These are phyloP conservation scores for Fusarium longipes DNA, from an alignment of 2,329 filamentous ascomycete genomes.

Conservation along the genomic window DNA sequence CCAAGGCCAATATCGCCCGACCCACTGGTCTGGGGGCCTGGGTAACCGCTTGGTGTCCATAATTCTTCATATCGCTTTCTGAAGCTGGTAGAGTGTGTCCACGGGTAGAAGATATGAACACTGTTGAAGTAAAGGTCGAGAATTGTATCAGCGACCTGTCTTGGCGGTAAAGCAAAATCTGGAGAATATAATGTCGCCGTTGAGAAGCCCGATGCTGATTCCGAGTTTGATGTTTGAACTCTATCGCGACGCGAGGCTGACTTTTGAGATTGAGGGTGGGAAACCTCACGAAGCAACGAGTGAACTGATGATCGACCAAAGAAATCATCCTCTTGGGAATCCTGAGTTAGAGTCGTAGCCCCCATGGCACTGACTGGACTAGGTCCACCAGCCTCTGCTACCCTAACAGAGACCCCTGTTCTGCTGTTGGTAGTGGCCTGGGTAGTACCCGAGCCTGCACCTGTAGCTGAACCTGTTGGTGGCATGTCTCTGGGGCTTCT, in stretches of 20 bases:
- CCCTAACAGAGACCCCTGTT: neutral
- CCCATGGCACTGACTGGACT: conserved; percentile 21
- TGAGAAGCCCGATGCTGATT: neutral
- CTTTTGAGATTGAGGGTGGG: neutral
- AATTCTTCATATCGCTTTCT: neutral
- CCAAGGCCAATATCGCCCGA: neutral
- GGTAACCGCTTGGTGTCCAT: neutral
- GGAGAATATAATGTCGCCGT: neutral
- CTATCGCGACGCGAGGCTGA: neutral
- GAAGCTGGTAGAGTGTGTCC: conserved; percentile 2
- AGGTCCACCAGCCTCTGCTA: neutral
- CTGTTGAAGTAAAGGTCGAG: neutral
- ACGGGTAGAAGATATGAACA: conserved; percentile 5
- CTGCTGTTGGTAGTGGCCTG: neutral
- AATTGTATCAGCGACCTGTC: neutral
- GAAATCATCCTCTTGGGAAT: neutral
- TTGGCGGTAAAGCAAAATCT: neutral
- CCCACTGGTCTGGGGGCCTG: neutral
- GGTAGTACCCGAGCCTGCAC: neutral
- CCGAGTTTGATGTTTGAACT: neutral
- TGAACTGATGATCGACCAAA: conserved; percentile 3
- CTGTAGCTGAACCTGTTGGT: neutral
- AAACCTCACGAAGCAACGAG: conserved; percentile 10
- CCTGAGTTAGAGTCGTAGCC: neutral
- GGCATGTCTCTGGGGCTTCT: neutral